phyloP scores from a whole-genome alignment of 306 rosid genomes.

The Casuarina cunninghamiana region DNA sequence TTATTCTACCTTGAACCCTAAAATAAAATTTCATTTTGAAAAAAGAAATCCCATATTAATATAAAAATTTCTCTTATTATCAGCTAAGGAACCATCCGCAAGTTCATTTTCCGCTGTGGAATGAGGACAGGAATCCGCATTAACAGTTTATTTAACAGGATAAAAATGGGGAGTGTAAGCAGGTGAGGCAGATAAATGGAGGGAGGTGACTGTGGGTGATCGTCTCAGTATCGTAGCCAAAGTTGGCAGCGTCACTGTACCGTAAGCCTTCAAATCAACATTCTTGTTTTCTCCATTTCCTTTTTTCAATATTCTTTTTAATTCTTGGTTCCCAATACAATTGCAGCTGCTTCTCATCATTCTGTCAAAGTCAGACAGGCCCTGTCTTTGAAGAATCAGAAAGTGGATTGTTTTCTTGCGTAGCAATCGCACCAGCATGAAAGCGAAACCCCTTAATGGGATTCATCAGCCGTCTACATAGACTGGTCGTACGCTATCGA shows the following conservation, averaged over 20 bases:
- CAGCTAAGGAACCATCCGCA: no score
- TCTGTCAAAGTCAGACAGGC: constrained; percentile 57
- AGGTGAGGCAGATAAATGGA: no score
- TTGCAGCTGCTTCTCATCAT: constrained; percentile 38
- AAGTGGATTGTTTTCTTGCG: constrained; percentile 44
- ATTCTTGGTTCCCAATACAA: constrained; percentile 7
- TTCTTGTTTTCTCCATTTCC: not conserved
- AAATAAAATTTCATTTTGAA: no score
- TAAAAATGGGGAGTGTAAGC: no score
- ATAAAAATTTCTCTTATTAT: no score
- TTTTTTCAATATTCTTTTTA: not conserved
- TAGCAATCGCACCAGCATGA: constrained; percentile 28
- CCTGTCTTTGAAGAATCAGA: constrained; percentile 44
- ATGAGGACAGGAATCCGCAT: no score
- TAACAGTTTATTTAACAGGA: no score
- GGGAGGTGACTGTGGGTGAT: fast-evolving
- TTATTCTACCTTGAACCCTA: no score
- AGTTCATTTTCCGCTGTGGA: no score
- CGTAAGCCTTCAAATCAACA: constrained; percentile 2
- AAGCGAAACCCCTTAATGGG: constrained; percentile 57
- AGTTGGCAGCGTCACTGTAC: no score
- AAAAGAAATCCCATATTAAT: no score
- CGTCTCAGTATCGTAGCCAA: no score
- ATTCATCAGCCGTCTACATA: constrained; percentile 50
- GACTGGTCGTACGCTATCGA: constrained; percentile 4